These are phyloP conservation scores for Toxicodendron radicans DNA, from an alignment of 345 rosid genomes.

Conservation along the genomic window DNA sequence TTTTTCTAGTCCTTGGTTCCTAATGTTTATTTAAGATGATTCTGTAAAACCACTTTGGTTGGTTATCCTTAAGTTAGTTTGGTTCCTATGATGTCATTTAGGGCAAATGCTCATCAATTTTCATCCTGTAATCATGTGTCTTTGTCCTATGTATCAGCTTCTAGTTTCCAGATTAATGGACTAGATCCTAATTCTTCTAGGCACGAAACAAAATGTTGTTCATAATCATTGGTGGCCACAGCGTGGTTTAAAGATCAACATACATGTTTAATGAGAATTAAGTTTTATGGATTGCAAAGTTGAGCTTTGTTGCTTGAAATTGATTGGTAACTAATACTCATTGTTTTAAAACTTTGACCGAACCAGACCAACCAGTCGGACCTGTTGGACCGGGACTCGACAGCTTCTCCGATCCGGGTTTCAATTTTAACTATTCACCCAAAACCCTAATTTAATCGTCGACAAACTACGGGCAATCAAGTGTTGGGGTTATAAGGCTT, in stretches of 20 bases:
- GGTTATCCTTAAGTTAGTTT: neutral
- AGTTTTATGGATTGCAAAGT: too few species aligned
- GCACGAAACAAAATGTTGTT: neutral
- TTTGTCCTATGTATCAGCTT: neutral
- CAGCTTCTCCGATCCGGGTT: too few species aligned
- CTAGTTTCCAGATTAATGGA: conserved; percentile 5
- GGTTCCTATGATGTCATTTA: neutral
- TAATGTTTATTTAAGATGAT: neutral
- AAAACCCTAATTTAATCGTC: too few species aligned
- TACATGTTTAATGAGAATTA: neutral
- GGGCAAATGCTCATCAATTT: neutral
- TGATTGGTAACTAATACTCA: conserved; percentile 19
- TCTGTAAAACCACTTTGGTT: neutral
- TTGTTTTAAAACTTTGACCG: too few species aligned
- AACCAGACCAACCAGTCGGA: too few species aligned
- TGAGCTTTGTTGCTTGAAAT: neutral
- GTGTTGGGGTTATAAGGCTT: too few species aligned
- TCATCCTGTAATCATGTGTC: neutral
- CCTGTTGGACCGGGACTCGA: too few species aligned
- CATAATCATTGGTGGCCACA: neutral
- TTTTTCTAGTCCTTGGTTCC: conserved; percentile 14
- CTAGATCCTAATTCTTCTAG: neutral
- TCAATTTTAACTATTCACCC: too few species aligned
- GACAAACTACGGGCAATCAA: too few species aligned
- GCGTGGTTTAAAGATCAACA: neutral